A percentile compares a stretch with the other conserved stretches of the same genome.
Conservation (phyloP, 73 alveolate genomes). For the Halteria grandinella region DNA sequence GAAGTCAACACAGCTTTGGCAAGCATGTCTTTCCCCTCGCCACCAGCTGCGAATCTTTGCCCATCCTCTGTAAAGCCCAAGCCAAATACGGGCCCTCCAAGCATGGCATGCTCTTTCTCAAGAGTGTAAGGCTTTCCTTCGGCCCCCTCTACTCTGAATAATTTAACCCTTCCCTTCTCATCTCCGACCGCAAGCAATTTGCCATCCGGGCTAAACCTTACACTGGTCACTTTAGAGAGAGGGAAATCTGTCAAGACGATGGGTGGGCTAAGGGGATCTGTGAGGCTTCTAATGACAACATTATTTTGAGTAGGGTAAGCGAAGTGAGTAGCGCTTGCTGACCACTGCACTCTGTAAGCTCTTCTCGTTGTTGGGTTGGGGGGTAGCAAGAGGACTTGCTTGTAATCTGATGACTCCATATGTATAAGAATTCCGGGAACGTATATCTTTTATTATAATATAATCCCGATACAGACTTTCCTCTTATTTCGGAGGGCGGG, state of each 20-base stretch:
- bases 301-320: constrained; percentile 34
- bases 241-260: constrained; percentile 31
- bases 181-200: constrained; percentile 31
- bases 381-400: constrained; percentile 30
- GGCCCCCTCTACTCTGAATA: constrained; percentile 6
- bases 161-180: constrained; percentile 24
- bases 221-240: constrained; percentile 41
- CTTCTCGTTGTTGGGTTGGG: constrained; percentile 36
- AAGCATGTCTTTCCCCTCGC: constrained; percentile 44
- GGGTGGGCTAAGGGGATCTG: not conserved
- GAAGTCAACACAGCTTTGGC: constrained; percentile 24
- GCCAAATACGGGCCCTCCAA: constrained; percentile 13
- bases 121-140: not conserved
- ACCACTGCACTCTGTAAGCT: constrained; percentile 29
- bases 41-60: constrained; percentile 23
- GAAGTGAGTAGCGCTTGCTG: not conserved
- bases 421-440: no score
- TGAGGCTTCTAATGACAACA: constrained; percentile 26
- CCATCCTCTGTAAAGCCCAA: constrained; percentile 41
- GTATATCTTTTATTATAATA: not conserved
- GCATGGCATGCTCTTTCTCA: constrained; percentile 20
- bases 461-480: not conserved
- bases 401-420: constrained; percentile 43
- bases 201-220: constrained; percentile 24
- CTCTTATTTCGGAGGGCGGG: not conserved